These are phyloP conservation scores for Moesziomyces parantarcticus DNA, from an alignment of 1,284 basidiomycete genomes.

Conservation along the genomic window DNA sequence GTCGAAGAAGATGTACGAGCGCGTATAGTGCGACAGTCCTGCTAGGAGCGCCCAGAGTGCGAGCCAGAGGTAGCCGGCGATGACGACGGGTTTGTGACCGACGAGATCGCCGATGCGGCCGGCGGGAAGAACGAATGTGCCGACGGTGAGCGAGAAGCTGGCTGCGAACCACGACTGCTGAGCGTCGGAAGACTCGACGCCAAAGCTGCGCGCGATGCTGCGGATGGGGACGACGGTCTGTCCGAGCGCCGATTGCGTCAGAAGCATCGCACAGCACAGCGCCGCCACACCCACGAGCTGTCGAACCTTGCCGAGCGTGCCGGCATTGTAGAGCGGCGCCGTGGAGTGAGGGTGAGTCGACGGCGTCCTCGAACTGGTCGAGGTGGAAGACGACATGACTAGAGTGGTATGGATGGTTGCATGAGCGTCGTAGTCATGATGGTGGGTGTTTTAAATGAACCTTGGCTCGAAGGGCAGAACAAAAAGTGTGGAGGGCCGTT, in stretches of 20 bases:
- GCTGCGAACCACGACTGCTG: conserved; percentile 56
- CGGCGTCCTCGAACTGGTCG: background rate
- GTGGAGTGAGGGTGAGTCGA: background rate
- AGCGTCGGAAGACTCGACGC: conserved; percentile 16
- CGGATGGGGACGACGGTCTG: conserved; percentile 34
- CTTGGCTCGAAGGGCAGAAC: background rate
- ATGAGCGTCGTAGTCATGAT: too few species aligned
- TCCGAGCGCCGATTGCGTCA: conserved; percentile 46
- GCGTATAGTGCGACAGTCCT: conserved; percentile 45
- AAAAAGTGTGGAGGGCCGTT: background rate
- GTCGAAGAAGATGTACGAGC: conserved; percentile 54
- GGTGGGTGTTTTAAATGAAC: too few species aligned
- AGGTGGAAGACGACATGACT: conserved; percentile 3
- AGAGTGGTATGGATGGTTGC: too few species aligned
- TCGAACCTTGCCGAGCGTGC: conserved; percentile 20
- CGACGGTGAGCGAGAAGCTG: conserved; percentile 51
- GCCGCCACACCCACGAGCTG: conserved; percentile 29
- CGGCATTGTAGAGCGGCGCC: conserved; percentile 28
- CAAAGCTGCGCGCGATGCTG: conserved; percentile 32
- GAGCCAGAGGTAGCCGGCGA: conserved; percentile 47
- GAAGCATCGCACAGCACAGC: conserved; percentile 41
- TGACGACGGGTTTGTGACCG: conserved; percentile 46
- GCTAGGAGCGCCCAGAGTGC: conserved; percentile 40
- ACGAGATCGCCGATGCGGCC: conserved; percentile 54
- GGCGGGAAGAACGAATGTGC: conserved; percentile 56